Evolutionary conservation across 2,329 filamentous ascomycete genomes (phyloP).

Genomic region (Atkinsonella texensis): DNA sequence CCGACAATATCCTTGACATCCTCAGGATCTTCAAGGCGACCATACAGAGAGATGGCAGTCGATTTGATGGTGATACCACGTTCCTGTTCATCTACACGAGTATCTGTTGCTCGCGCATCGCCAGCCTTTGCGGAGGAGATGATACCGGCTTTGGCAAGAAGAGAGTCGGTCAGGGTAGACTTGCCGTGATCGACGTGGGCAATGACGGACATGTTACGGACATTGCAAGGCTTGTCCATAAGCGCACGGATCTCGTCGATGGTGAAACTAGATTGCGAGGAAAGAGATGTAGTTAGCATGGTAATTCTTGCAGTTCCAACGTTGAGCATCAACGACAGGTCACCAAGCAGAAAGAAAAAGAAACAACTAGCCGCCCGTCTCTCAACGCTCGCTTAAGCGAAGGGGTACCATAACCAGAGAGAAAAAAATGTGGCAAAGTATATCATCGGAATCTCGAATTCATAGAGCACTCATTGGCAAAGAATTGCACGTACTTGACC

Average conservation of each 20-base stretch:
- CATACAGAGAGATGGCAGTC: constrained; percentile 97
- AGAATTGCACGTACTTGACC: constrained; percentile 78
- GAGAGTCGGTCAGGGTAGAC: constrained; percentile 98
- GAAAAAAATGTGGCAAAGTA: neutral
- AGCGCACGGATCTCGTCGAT: constrained; percentile 77
- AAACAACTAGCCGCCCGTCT: neutral
- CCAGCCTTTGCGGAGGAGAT: constrained; percentile 97
- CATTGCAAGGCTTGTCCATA: constrained; percentile 70
- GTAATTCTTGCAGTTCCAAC: neutral
- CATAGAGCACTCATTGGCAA: constrained; percentile 1
- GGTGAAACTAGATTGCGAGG: constrained; percentile 64
- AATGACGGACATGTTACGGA: constrained; percentile 99
- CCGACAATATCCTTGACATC: constrained; percentile 91
- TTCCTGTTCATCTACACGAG: constrained; percentile 94
- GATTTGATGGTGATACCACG: constrained; percentile 99
- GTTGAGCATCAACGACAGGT: neutral
- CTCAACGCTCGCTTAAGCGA: neutral
- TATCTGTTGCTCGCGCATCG: constrained; percentile 92
- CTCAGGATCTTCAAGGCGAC: constrained; percentile 64
- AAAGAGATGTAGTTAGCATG: constrained; percentile 10
- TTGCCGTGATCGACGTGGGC: constrained; percentile 99
- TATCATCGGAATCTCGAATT: neutral
- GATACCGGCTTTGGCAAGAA: constrained; percentile 98
- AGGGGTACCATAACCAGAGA: constrained; percentile 1
- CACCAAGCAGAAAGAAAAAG: neutral